Base-by-base conservation (phyloP, 805 yeast species). In the Myxozyma neotropica region DNA sequence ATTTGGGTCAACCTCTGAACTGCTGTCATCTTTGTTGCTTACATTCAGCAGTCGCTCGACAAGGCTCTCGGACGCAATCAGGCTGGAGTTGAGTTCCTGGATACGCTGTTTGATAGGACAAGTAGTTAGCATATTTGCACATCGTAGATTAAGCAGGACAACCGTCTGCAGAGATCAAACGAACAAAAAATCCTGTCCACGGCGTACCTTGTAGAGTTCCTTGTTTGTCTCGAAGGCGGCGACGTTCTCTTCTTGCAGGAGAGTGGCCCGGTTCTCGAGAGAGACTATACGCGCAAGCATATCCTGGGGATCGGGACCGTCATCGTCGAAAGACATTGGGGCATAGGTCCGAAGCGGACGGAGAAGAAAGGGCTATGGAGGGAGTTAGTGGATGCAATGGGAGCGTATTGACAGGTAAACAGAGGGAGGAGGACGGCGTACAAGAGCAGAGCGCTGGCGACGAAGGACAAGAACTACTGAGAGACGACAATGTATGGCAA, bases 41-140 rank as follows among this genome's bases (percentile, higher is more conserved):
- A 7, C 36, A 33, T 31, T 21, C 2, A 62, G 57, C 26, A 62
- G 51, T n/a, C 59, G 57, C 48, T 53, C 59, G 39, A 62, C 66
- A 19, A 57, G 50, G 19, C 66, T 55, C 38, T 62, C 66, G 27
- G 65, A 60, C 6, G 62, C 61, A 45, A 62, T 55, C 47, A 62
- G 26, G 36, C 57, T 38, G 15, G 64, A 55, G 38, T 62, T 62
- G 36, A 62, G 61, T 38, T 62, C 64, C 26, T 62, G 66, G 15
- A 62, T 53, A 27, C 66, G 61, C 66, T 62, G 39, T 8, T 19
- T 7, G n/a, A 19, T 27, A 48, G 29, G 24, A 26, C n/a, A n/a
- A n/a, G n/a, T n/a, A n/a, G n/a, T n/a, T n/a, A n/a, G n/a, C n/a
- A n/a, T n/a, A n/a, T n/a, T n/a, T n/a, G n/a, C n/a, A n/a, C n/a